Percentiles rank a stretch among this genome's conserved stretches.
phyloP scores from a whole-genome alignment of 371 early-diverging fungal species.

The Mortierella sp. region DNA sequence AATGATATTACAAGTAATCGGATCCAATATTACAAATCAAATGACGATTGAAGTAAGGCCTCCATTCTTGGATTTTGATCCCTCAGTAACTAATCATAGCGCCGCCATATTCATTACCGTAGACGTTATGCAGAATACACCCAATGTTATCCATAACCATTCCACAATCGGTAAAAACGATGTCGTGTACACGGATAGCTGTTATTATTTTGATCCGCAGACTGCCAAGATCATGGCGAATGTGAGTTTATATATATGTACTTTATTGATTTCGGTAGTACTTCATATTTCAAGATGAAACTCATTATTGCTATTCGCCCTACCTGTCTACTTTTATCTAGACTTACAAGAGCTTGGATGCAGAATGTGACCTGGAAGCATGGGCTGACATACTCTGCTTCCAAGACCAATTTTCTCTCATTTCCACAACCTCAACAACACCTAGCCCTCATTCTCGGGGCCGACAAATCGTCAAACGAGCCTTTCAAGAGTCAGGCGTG shows the following conservation, averaged over 20 bases:
- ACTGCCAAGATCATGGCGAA: slow-evolving; percentile 37
- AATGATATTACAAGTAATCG: neutral
- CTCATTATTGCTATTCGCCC: neutral
- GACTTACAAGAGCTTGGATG: slow-evolving; percentile 25
- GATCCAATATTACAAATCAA: too few relatives aligned
- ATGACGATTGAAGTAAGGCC: too few relatives aligned
- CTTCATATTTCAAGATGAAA: too few relatives aligned
- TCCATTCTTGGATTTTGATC: too few relatives aligned
- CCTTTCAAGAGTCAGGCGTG: slow-evolving; percentile 22
- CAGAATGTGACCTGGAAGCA: slow-evolving; percentile 53
- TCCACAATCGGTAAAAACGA: neutral
- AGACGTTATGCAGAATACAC: slow-evolving; percentile 26
- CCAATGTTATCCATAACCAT: slow-evolving; percentile 14
- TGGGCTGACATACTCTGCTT: slow-evolving; percentile 57
- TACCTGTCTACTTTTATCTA: neutral
- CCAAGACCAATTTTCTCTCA: slow-evolving; percentile 4
- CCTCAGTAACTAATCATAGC: too few relatives aligned
- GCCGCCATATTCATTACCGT: neutral
- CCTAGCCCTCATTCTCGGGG: slow-evolving; percentile 11
- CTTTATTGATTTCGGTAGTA: neutral
- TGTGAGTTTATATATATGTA: slow-evolving; percentile 15
- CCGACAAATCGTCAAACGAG: slow-evolving; percentile 13
- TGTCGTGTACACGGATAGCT: slow-evolving; percentile 56
- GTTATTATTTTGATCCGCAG: slow-evolving; percentile 57
- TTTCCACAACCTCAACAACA: neutral